Evolutionary conservation across 768 basidiomycete genomes (phyloP), one percentile per base, ranked within the genome.

Genomic region (Boletus rex-veris): DNA sequence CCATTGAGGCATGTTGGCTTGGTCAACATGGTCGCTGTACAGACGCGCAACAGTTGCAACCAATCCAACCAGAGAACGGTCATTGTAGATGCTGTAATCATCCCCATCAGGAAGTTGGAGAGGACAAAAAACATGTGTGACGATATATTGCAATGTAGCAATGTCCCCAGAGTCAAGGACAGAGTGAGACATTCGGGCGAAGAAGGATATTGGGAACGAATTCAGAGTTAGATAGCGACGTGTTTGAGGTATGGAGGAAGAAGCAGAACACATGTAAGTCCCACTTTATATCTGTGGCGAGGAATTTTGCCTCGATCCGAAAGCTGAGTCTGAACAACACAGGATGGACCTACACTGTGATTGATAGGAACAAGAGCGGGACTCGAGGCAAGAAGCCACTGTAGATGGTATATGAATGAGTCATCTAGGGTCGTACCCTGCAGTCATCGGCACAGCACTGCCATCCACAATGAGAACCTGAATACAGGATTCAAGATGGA

Each of bases 51-150:
- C 60, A 10, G 63, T 33, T 0, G 62, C 44, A 1, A 70, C 50
- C 3, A 61, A 52, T 12, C 46, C 26, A 43, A 66, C 63, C 0
- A 79, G 60, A 0, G 60, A 58, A 26, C 58, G 48, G 7, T 77
- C 71, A 4, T 66, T 62, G 15, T 48, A 18, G 45, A 53, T 9
- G 9, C n/a, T 53, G 14, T 64, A 50, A 49, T 79, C 76, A 15
- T 73, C 65, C 11, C 64, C 53, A 43, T 72, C 68, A 0, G 78
- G 78, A 3, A 78, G 64, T 38, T 66, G 66, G 3, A 74, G 71
- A 3, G 78, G 78, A 7, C 72, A 56, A 57, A 80, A 77, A 0
- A 79, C 63, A 47, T 80, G 79, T 9, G 72, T 71, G 10, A 75
- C 48, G 33, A 71, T 54, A 57, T 76, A 80, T 48, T 57, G 42